A percentile compares a stretch with the other conserved stretches of the same genome.
Evolutionary conservation across 2,329 filamentous ascomycete genomes (phyloP).

Genomic region (Paraphaeosphaeria minitans): DNA sequence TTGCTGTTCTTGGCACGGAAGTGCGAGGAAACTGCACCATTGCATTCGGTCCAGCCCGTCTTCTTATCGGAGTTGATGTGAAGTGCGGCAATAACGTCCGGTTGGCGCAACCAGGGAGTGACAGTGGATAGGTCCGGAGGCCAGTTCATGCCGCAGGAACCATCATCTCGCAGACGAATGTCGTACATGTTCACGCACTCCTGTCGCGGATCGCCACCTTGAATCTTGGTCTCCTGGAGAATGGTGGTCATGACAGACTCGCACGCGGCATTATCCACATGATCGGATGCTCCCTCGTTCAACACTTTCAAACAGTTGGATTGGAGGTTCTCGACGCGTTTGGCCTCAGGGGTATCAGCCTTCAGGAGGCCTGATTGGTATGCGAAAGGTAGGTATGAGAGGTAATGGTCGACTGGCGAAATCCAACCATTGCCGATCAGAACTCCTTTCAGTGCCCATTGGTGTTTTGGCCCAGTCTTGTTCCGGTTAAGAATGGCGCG

Average conservation of each 20-base stretch:
- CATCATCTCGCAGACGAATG: slow-evolving; percentile 78
- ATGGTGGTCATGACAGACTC: slow-evolving; percentile 78
- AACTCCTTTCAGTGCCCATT: slow-evolving; percentile 83
- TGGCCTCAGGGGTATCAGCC: slow-evolving; percentile 67
- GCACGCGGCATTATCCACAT: slow-evolving; percentile 73
- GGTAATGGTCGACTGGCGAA: slow-evolving; percentile 86
- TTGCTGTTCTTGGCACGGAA: slow-evolving; percentile 74
- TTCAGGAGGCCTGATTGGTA: slow-evolving; percentile 76
- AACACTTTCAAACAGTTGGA: slow-evolving; percentile 68
- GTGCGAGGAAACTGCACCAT: slow-evolving; percentile 72
- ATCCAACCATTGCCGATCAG: slow-evolving; percentile 99
- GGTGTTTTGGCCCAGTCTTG: slow-evolving; percentile 56
- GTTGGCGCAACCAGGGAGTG: slow-evolving; percentile 80
- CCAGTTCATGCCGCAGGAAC: slow-evolving; percentile 97
- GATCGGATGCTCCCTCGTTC: slow-evolving; percentile 62
- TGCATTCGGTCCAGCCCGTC: slow-evolving; percentile 92
- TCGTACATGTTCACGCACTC: slow-evolving; percentile 97
- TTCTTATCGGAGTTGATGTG: slow-evolving; percentile 82
- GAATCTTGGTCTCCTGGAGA: slow-evolving; percentile 67
- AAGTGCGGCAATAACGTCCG: slow-evolving; percentile 79
- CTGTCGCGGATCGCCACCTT: slow-evolving; percentile 56
- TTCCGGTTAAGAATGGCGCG: slow-evolving; percentile 88
- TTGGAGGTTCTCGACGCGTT: slow-evolving; percentile 71
- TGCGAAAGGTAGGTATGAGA: slow-evolving; percentile 80
- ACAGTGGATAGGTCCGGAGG: slow-evolving; percentile 81